Evolutionary conservation across 129 eudicot species (phyloP).

Genomic region (Heracleum sosnowskyi): DNA sequence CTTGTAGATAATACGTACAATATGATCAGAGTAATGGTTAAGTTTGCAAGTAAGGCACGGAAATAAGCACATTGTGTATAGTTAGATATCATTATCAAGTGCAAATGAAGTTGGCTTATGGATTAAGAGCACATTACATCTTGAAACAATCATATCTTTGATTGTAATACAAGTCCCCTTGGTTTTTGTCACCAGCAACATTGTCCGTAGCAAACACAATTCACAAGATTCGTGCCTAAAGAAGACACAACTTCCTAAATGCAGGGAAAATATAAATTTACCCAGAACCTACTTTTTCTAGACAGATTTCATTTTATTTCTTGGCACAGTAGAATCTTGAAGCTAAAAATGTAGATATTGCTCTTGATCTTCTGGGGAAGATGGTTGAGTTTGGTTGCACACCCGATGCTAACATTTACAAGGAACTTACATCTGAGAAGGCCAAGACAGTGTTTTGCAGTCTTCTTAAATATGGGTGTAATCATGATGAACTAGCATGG

Average conservation of each 20-base stretch:
- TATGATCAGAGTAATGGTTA: background rate
- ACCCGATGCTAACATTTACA: slow-evolving; percentile 43
- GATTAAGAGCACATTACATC: slow-evolving; percentile 22
- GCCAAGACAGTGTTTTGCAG: slow-evolving; percentile 53
- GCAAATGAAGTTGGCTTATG: slow-evolving; percentile 26
- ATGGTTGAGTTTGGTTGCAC: slow-evolving; percentile 49
- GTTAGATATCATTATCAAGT: slow-evolving; percentile 2
- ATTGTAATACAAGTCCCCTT: slow-evolving; percentile 51
- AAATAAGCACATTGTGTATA: background rate
- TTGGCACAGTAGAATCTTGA: too few relatives aligned
- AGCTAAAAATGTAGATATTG: slow-evolving; percentile 32
- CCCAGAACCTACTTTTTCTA: too few relatives aligned
- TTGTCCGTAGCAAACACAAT: background rate
- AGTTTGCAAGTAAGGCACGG: background rate
- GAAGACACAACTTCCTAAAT: background rate
- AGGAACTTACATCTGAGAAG: slow-evolving; percentile 37
- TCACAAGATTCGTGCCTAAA: background rate
- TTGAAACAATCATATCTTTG: slow-evolving; percentile 24
- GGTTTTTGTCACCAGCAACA: background rate
- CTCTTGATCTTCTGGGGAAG: slow-evolving; percentile 44
- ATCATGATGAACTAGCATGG: slow-evolving; percentile 88
- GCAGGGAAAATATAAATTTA: background rate
- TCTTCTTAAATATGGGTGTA: slow-evolving; percentile 50
- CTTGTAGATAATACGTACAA: too few relatives aligned
- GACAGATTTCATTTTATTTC: too few relatives aligned